Conservation (phyloP, 352 stramenopile species). For the Bremia lactucae region DNA sequence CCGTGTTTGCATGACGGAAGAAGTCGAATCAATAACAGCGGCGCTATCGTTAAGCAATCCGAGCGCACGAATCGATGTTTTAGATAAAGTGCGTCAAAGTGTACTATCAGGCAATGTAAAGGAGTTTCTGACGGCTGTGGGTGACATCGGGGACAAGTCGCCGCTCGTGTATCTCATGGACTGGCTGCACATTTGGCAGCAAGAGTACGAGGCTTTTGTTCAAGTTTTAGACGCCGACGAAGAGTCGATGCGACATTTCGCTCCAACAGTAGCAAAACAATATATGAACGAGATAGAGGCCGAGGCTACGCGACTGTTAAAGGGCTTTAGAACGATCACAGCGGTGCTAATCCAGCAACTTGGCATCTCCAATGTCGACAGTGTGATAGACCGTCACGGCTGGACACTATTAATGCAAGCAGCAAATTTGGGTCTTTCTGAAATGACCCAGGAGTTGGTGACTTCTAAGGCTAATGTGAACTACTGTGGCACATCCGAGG, state of each 20-base stretch:
- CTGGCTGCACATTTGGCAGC: constrained; percentile 81
- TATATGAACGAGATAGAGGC: constrained; percentile 63
- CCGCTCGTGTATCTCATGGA: constrained; percentile 73
- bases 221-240: constrained; percentile 57
- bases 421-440: constrained; percentile 54
- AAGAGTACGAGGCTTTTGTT: constrained; percentile 77
- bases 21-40: constrained; percentile 32
- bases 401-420: constrained; percentile 84
- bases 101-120: constrained; percentile 41
- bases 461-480: constrained; percentile 51
- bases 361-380: constrained; percentile 26
- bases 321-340: constrained; percentile 49
- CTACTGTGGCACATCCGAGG: constrained; percentile 30
- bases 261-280: constrained; percentile 29
- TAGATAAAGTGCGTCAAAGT: constrained; percentile 50
- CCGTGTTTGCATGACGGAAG: constrained; percentile 28
- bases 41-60: constrained; percentile 33
- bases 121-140: constrained; percentile 27
- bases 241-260: constrained; percentile 17
- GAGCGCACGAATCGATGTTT: constrained; percentile 28
- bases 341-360: constrained; percentile 39
- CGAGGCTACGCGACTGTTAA: constrained; percentile 55
- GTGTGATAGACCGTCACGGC: constrained; percentile 55
- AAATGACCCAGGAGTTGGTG: constrained; percentile 47
- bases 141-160: constrained; percentile 18